These are phyloP conservation scores for Conticribra guillardii DNA, from an alignment of 108 stramenopile species.

Conservation along the genomic window DNA sequence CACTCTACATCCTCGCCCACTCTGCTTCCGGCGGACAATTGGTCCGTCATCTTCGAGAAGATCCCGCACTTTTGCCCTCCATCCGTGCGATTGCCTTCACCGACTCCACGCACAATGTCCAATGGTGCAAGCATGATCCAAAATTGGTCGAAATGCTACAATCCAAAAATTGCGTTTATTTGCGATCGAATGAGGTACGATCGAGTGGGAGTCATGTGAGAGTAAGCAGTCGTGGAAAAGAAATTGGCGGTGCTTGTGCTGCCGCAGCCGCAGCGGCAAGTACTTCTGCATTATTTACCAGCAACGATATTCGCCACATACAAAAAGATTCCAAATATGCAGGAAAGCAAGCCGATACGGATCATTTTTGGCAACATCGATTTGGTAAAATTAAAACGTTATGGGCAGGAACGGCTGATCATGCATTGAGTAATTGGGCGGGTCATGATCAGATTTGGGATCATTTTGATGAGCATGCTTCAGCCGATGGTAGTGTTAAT, in stretches of 20 bases:
- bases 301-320: not conserved
- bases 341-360: slow-evolving; percentile 55
- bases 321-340: slow-evolving; percentile 10
- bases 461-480: slow-evolving; percentile 68
- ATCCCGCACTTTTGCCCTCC: slow-evolving; percentile 51
- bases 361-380: slow-evolving; percentile 77
- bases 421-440: slow-evolving; percentile 75
- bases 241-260: slow-evolving; percentile 23
- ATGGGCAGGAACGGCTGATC: slow-evolving; percentile 83
- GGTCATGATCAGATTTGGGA: slow-evolving; percentile 69
- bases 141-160: slow-evolving; percentile 40
- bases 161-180: slow-evolving; percentile 48
- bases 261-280: not conserved
- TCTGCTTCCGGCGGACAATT: slow-evolving; percentile 45
- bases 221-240: slow-evolving; percentile 44
- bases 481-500: not conserved
- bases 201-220: slow-evolving; percentile 27
- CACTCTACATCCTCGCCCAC: slow-evolving; percentile 44
- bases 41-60: slow-evolving; percentile 43
- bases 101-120: slow-evolving; percentile 86
- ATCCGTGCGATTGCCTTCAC: slow-evolving; percentile 83
- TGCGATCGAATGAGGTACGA: slow-evolving; percentile 53
- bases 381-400: slow-evolving; percentile 73
- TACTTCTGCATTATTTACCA: slow-evolving; percentile 9
- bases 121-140: slow-evolving; percentile 67